These are phyloP conservation scores for Prunus yedoensis DNA, from an alignment of 331 rosid species.

Conservation along the genomic window DNA sequence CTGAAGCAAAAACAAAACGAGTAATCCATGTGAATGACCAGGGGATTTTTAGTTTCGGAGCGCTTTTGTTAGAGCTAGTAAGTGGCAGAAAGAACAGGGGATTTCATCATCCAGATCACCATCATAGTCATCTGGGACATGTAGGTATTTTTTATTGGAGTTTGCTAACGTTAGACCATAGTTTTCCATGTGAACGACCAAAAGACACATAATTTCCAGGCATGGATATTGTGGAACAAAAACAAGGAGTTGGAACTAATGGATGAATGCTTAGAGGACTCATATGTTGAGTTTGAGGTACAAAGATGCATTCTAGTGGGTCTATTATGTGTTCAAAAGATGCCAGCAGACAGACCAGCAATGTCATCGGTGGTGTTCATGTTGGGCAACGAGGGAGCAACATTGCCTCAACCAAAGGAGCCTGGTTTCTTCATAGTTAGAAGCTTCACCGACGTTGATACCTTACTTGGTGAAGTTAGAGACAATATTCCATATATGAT, in stretches of 20 bases:
- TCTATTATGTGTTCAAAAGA: conserved; percentile 23
- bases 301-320: conserved; percentile 28
- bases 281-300: conserved; percentile 14
- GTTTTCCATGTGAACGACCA: background rate
- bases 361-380: conserved; percentile 25
- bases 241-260: conserved; percentile 16
- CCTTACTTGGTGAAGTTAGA: background rate
- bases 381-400: conserved; percentile 19
- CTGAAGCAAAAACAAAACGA: conserved; percentile 30
- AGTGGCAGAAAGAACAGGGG: conserved; percentile 42
- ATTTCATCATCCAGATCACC: conserved; percentile 32
- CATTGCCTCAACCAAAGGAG: conserved; percentile 21
- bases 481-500: too few relatives aligned
- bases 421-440: conserved; percentile 30
- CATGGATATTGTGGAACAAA: conserved; percentile 26
- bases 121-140: conserved; percentile 44
- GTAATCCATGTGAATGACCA: too few relatives aligned
- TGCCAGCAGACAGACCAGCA: conserved; percentile 15
- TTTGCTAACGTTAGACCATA: background rate
- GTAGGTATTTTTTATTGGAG: conserved; percentile 23
- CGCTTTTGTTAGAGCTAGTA: conserved; percentile 34
- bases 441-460: background rate
- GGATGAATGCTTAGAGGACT: conserved; percentile 3
- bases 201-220: background rate
- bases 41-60: conserved; percentile 39